Evolutionary conservation across 495 filamentous ascomycete species (phyloP).

Genomic region (Penicillium argentinense): DNA sequence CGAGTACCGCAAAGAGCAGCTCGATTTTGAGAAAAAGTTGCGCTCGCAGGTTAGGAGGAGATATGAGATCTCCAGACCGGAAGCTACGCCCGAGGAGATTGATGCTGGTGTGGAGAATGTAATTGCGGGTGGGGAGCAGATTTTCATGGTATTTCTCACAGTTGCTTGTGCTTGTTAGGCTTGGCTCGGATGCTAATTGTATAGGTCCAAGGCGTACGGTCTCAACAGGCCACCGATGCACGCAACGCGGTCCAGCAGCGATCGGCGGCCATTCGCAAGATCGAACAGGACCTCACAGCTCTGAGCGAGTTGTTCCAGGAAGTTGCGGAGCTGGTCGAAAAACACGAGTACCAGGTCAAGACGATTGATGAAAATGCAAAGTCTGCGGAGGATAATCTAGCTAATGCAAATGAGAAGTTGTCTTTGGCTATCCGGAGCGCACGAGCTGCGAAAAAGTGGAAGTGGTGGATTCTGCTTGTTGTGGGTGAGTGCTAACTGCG

Average conservation of each 20-base stretch:
- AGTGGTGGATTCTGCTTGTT: conserved; percentile 85
- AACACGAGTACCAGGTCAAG: conserved; percentile 66
- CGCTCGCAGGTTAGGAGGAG: conserved; percentile 71
- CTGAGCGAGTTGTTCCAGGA: conserved; percentile 74
- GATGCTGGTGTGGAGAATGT: conserved; percentile 63
- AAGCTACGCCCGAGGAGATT: conserved; percentile 70
- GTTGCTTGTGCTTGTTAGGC: too few species aligned
- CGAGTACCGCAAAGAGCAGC: conserved; percentile 65
- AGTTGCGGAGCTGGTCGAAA: conserved; percentile 67
- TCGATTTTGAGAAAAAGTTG: conserved; percentile 61
- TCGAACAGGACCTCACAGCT: conserved; percentile 73
- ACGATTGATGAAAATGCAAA: conserved; percentile 71
- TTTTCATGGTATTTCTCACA: conserved; percentile 53
- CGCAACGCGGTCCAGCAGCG: conserved; percentile 68
- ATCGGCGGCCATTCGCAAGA: conserved; percentile 76
- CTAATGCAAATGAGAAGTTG: conserved; percentile 67
- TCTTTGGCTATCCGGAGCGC: conserved; percentile 66
- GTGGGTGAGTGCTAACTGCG: conserved; percentile 50
- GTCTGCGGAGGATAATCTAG: conserved; percentile 63
- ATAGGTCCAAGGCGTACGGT: conserved; percentile 64
- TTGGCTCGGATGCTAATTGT: conserved; percentile 18
- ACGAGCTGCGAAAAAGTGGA: conserved; percentile 69
- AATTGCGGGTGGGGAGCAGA: conserved; percentile 58
- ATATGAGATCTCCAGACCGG: conserved; percentile 73
- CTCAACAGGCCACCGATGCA: conserved; percentile 53